Percentiles rank a stretch among this genome's conserved stretches.
Conservation (phyloP, 163 green algal species). For the Volvox carteri region DNA sequence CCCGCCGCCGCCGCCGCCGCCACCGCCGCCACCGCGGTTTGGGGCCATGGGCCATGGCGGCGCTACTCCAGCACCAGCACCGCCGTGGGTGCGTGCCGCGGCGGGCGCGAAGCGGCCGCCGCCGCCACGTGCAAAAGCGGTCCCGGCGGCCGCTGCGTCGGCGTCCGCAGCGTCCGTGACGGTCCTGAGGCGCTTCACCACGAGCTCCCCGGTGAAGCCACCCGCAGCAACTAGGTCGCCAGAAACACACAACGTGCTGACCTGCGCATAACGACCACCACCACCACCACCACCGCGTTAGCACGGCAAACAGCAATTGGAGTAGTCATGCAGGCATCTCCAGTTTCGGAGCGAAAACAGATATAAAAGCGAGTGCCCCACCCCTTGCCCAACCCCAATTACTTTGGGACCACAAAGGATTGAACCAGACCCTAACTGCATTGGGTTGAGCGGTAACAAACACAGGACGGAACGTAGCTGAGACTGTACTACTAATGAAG, state of each 20-base stretch:
- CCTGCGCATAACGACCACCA: no score
- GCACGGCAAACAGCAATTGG: no score
- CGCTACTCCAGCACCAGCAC: not conserved
- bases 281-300: no score
- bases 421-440: no score
- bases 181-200: conserved; percentile 57
- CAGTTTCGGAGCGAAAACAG: no score
- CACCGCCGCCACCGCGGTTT: not conserved
- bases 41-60: not conserved
- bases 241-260: conserved; percentile 80
- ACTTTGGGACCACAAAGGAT: no score
- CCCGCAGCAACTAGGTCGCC: conserved; percentile 77
- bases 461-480: no score
- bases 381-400: no score
- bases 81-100: not conserved
- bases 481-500: no score
- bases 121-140: not conserved
- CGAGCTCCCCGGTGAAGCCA: conserved; percentile 73
- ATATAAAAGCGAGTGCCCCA: no score
- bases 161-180: not conserved
- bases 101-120: not conserved
- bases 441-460: no score
- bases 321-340: no score
- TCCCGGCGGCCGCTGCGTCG: not conserved
- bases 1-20: not conserved